Percentiles rank a stretch among this genome's conserved stretches.
Evolutionary conservation across 139 green algal genomes (phyloP).

Genomic region (Raphidocelis subcapitata): DNA sequence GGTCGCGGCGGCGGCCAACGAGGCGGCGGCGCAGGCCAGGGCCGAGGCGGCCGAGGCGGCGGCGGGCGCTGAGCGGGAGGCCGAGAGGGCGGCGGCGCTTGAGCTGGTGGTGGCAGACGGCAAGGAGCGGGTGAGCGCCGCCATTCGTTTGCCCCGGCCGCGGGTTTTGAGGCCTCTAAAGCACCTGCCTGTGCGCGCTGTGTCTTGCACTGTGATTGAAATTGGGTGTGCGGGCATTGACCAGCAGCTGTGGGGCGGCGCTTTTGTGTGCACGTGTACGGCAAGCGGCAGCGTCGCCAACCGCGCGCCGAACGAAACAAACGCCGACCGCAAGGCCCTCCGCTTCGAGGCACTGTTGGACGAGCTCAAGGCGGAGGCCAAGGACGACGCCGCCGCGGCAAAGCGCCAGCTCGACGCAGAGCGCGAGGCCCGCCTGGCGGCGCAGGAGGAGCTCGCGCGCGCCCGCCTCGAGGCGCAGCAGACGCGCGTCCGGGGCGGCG

Average conservation of each 20-base stretch:
- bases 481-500: constrained; percentile 4
- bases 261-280: too few relatives aligned
- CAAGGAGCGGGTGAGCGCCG: background rate
- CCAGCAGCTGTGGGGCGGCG: too few relatives aligned
- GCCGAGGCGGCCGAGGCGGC: constrained; percentile 42
- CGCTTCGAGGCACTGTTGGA: too few relatives aligned
- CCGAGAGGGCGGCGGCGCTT: constrained; percentile 42
- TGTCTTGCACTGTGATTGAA: background rate
- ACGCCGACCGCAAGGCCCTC: too few relatives aligned
- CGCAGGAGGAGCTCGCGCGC: constrained; percentile 4
- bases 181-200: background rate
- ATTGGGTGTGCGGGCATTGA: constrained; percentile 8
- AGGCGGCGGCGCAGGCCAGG: constrained; percentile 17
- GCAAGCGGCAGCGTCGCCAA: too few relatives aligned
- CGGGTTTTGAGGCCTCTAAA: background rate
- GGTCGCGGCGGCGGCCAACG: constrained; percentile 27
- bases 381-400: background rate
- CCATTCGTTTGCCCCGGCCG: background rate
- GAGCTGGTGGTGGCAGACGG: constrained; percentile 34
- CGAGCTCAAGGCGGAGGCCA: too few relatives aligned
- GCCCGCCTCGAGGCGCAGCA: background rate
- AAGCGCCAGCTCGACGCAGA: constrained; percentile 4
- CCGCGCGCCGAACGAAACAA: too few relatives aligned
- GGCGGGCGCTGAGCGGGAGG: constrained; percentile 34
- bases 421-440: background rate